Evolutionary conservation across 768 basidiomycete genomes (phyloP).

Genomic region (Tylopilus vinaceipallidus): DNA sequence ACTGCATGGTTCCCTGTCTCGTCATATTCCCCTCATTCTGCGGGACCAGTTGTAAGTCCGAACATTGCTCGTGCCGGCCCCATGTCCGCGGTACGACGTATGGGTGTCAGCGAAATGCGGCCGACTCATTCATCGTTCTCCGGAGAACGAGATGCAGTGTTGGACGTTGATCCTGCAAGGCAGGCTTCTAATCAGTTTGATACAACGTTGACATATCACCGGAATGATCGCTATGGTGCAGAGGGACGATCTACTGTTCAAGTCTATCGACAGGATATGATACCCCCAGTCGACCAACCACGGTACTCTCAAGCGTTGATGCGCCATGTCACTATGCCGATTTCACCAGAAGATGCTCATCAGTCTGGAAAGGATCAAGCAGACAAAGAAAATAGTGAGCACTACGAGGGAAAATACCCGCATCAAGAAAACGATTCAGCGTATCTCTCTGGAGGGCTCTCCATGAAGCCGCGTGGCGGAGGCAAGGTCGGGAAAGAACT

Average conservation of each 20-base stretch:
- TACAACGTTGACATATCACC: constrained; percentile 29
- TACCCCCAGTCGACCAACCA: constrained; percentile 20
- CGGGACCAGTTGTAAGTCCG: constrained; percentile 14
- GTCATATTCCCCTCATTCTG: constrained; percentile 8
- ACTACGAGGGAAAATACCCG: constrained; percentile 12
- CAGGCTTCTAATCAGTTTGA: constrained; percentile 49
- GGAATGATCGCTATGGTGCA: constrained; percentile 14
- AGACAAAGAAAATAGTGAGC: constrained; percentile 40
- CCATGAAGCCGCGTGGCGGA: constrained; percentile 29
- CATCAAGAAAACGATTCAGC: constrained; percentile 19
- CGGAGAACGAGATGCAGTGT: constrained; percentile 40
- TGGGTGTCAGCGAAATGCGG: constrained; percentile 4
- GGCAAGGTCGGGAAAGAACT: constrained; percentile 45
- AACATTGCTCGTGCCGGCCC: constrained; percentile 15
- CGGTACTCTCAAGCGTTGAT: constrained; percentile 10
- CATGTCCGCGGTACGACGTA: constrained; percentile 3
- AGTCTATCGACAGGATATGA: constrained; percentile 21
- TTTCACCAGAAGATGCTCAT: constrained; percentile 14
- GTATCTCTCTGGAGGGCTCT: constrained; percentile 30
- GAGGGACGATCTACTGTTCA: constrained; percentile 16
- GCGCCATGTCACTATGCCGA: constrained; percentile 11
- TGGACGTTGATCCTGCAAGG: constrained; percentile 33
- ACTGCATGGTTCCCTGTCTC: constrained; percentile 20
- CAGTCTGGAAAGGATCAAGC: constrained; percentile 16
- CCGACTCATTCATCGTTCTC: constrained; percentile 43